Evolutionary conservation across 306 rosid genomes (phyloP).

Genomic region (Pueraria montana): DNA sequence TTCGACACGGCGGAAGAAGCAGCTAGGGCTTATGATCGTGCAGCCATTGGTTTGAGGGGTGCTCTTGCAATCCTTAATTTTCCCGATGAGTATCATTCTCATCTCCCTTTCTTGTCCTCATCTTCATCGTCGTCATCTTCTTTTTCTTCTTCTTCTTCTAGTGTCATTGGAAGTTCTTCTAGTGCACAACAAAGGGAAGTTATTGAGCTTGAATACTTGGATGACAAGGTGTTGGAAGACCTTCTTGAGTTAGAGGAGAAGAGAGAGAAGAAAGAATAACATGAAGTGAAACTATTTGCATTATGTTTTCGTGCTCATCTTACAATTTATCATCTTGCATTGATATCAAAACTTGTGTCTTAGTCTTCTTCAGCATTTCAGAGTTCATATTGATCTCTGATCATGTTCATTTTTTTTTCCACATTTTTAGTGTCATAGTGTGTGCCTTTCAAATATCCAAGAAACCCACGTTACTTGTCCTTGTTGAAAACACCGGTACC

Average conservation of each 20-base stretch:
- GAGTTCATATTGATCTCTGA: too few species aligned
- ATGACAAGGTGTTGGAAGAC: constrained; percentile 55
- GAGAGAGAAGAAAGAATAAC: background rate
- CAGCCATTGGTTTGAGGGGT: too few species aligned
- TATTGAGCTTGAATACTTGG: constrained; percentile 54
- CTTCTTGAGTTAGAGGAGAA: background rate
- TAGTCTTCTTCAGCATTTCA: background rate
- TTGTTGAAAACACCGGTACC: too few species aligned
- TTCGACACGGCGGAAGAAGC: too few species aligned
- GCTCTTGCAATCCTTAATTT: too few species aligned
- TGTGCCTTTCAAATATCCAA: too few species aligned
- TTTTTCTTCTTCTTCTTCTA: background rate
- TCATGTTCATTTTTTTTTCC: too few species aligned
- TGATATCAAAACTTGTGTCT: background rate
- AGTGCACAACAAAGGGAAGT: constrained; percentile 4
- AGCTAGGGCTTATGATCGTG: too few species aligned
- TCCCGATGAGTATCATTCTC: too few species aligned
- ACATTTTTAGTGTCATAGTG: too few species aligned
- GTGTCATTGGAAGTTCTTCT: constrained; percentile 40
- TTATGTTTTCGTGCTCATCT: background rate
- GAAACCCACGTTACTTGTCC: too few species aligned
- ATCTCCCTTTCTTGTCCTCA: background rate
- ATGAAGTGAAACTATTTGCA: background rate
- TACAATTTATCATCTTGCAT: background rate
- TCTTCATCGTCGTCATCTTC: background rate